phyloP scores from a whole-genome alignment of 305 asterid species.

The Solanum hybrid region DNA sequence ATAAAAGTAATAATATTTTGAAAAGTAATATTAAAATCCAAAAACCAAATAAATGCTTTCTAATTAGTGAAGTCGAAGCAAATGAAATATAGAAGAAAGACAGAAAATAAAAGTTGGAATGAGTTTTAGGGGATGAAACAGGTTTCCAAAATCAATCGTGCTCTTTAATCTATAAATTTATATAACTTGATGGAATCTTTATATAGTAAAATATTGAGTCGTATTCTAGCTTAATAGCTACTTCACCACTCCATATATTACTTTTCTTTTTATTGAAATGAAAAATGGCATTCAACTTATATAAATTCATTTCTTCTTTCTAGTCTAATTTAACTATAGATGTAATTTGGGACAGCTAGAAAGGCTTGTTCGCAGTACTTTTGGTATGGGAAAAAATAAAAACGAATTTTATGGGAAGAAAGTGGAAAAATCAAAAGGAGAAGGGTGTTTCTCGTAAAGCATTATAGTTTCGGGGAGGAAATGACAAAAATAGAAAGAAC shows the following conservation, averaged over 20 bases:
- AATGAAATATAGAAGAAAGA: background rate
- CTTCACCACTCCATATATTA: background rate
- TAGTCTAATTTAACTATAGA: background rate
- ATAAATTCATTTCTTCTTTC: background rate
- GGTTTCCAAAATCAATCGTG: no score
- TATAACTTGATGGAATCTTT: background rate
- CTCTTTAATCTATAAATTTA: background rate
- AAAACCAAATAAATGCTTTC: background rate
- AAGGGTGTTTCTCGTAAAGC: background rate
- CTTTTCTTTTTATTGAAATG: background rate
- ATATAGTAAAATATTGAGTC: background rate
- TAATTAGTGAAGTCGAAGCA: background rate
- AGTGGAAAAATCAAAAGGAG: background rate
- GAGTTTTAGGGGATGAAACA: background rate
- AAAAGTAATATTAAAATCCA: background rate
- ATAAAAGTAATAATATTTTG: background rate
- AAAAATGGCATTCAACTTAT: background rate
- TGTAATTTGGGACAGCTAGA: background rate
- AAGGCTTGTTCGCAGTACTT: background rate
- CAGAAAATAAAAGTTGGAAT: background rate
- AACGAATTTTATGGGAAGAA: background rate
- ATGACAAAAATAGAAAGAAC: background rate
- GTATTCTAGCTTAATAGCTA: background rate
- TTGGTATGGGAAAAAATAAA: background rate
- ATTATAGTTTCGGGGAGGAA: background rate